Base-by-base conservation (phyloP, 306 rosid genomes). In the Oemleria cerasiformis region DNA sequence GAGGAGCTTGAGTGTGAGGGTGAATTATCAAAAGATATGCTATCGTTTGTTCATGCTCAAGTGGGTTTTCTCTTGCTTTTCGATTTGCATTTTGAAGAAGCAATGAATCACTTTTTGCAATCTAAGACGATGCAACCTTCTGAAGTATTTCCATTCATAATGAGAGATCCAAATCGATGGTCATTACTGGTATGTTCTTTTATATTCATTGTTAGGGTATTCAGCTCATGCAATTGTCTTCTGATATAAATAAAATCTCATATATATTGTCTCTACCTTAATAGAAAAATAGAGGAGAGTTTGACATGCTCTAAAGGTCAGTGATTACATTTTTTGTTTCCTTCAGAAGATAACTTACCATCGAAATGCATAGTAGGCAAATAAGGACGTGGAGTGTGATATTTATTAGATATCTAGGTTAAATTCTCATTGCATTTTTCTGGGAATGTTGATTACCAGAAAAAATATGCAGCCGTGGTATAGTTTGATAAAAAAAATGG, bases 121-220 rank as follows among this genome's bases (percentile, higher is more conserved):
- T 91, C 98, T 13, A 88, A 86, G 79, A 89, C 95, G 5, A 87
- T 94, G 96, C 91, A 91, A 81, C 98, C 98, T 67, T 91, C 98
- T 72, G 98, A 94, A 91, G 54, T 91, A 68, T 94, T 94, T 85
- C 96, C 98, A 55, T 94, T 94, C 72, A 90, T 94, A 72, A 86
- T 89, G 97, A 88, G 86, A 70, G 98, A 91, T 81, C 98, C 98
- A 55, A 94, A 94, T 87, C 96, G 98, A 57, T 94, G 98, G 98
- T 94, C 97, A 48, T 78, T 94, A 58, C 91, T 94, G 98, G 98
- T 94, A 86, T 72, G 53, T 20, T 45, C 40, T 77, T 70, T 60
- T 57, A 38, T 49, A 73, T 60, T 74, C 40, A 75, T 64, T 21
- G 41, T 77, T n/a, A 19, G 71, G 64, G 45, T 74, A 23, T 60